phyloP scores from a whole-genome alignment of 148 eudicot species.

The Diospyros lotus region DNA sequence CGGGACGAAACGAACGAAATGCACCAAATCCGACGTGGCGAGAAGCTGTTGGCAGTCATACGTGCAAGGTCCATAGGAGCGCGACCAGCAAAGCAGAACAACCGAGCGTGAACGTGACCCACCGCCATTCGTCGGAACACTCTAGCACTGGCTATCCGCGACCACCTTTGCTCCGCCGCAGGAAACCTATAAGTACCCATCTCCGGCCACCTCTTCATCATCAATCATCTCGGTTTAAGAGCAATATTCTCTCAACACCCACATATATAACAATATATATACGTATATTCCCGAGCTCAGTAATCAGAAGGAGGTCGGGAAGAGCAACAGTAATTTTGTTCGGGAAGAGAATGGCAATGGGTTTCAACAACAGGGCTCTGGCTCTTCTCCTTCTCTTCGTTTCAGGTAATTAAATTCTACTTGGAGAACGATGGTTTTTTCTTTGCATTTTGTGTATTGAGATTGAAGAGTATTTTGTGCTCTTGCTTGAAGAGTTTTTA shows the following conservation, averaged over 20 bases:
- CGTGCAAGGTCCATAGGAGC: not conserved
- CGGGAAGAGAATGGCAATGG: slow-evolving; percentile 6
- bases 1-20: not conserved
- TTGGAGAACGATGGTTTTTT: not conserved
- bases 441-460: not conserved
- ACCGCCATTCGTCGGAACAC: slow-evolving; percentile 11
- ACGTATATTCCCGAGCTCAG: too few relatives aligned
- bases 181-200: slow-evolving; percentile 6
- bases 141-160: not conserved
- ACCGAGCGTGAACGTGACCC: not conserved
- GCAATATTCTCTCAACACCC: too few relatives aligned
- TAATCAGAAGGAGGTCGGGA: not conserved
- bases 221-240: too few relatives aligned
- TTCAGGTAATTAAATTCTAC: slow-evolving; percentile 12
- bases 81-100: slow-evolving; percentile 7
- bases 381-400: slow-evolving; percentile 14
- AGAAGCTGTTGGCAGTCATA: slow-evolving; percentile 2
- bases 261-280: too few relatives aligned
- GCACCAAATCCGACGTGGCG: slow-evolving; percentile 10
- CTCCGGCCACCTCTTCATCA: not conserved
- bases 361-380: slow-evolving; percentile 10
- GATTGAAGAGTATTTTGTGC: not conserved
- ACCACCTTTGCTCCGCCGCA: not conserved
- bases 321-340: too few relatives aligned
- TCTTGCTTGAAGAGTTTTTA: slow-evolving; percentile 16